These are phyloP conservation scores for Podospora australis DNA, from an alignment of 495 filamentous ascomycete genomes.

Conservation along the genomic window DNA sequence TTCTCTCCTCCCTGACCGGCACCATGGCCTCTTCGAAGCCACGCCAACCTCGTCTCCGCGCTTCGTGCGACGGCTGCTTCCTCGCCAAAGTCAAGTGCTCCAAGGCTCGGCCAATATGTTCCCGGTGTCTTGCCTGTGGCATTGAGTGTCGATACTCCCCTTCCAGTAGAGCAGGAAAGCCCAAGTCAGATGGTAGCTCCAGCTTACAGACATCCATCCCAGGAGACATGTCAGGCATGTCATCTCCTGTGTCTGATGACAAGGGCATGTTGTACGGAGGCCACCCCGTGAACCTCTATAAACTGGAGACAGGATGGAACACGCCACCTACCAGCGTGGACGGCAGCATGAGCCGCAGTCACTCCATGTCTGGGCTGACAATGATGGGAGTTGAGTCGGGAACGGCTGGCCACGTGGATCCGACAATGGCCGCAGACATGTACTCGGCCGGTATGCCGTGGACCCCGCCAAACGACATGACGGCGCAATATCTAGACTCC, in stretches of 20 bases:
- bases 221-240: constrained; percentile 18
- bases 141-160: constrained; percentile 45
- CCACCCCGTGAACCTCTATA: constrained; percentile 19
- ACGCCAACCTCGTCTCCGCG: constrained; percentile 39
- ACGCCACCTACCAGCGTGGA: constrained; percentile 30
- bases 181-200: constrained; percentile 32
- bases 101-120: constrained; percentile 43
- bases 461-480: constrained; percentile 29
- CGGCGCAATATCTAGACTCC: constrained; percentile 25
- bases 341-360: constrained; percentile 28
- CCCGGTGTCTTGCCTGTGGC: constrained; percentile 42
- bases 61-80: constrained; percentile 51
- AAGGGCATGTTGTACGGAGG: constrained; percentile 19
- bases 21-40: constrained; percentile 31
- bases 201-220: constrained; percentile 15
- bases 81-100: constrained; percentile 51
- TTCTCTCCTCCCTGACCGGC: not conserved
- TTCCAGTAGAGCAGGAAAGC: constrained; percentile 42
- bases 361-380: constrained; percentile 30
- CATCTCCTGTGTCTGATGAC: constrained; percentile 20
- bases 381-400: constrained; percentile 28
- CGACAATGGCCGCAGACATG: constrained; percentile 26
- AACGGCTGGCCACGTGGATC: constrained; percentile 18
- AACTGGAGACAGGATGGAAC: constrained; percentile 29
- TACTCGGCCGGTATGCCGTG: constrained; percentile 32